Conservation (phyloP, 148 eudicot species). For the Fagopyrum tataricum region DNA sequence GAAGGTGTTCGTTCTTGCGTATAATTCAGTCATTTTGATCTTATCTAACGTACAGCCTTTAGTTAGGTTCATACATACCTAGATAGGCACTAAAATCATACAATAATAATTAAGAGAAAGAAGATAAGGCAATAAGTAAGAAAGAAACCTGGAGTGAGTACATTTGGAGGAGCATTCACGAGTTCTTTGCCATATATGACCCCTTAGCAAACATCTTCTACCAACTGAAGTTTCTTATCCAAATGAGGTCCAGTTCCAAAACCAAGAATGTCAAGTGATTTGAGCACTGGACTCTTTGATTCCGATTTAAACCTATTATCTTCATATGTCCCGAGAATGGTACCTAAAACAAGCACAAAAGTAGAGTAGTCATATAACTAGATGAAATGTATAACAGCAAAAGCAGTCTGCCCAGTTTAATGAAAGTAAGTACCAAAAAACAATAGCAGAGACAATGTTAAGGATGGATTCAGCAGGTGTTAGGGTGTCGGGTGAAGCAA, state of each 20-base stretch:
- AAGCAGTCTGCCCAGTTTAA: no score
- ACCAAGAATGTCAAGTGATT: conserved; percentile 83
- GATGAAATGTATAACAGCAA: not conserved
- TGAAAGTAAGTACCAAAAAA: conserved; percentile 49
- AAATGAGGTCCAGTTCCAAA: conserved; percentile 78
- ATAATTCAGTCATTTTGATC: not conserved
- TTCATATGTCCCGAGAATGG: conserved; percentile 67
- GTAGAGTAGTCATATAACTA: not conserved
- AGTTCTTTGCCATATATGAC: conserved; percentile 81
- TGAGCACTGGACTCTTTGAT: conserved; percentile 58
- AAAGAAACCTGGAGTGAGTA: conserved; percentile 80
- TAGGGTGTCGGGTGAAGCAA: conserved; percentile 61
- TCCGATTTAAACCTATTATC: conserved; percentile 87
- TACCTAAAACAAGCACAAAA: conserved; percentile 34
- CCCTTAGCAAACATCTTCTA: conserved; percentile 61
- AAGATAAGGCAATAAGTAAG: no score
- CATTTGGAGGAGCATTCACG: conserved; percentile 94
- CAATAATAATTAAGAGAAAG: no score
- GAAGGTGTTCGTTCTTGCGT: not conserved
- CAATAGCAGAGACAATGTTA: conserved; percentile 61
- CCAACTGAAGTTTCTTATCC: conserved; percentile 67
- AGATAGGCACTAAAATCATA: no score
- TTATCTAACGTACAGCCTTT: not conserved
- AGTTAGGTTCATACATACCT: not conserved
- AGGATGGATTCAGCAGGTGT: conserved; percentile 58